Base-by-base conservation (phyloP, 371 early-diverging fungal genomes). In the Rhizomucor miehei region DNA sequence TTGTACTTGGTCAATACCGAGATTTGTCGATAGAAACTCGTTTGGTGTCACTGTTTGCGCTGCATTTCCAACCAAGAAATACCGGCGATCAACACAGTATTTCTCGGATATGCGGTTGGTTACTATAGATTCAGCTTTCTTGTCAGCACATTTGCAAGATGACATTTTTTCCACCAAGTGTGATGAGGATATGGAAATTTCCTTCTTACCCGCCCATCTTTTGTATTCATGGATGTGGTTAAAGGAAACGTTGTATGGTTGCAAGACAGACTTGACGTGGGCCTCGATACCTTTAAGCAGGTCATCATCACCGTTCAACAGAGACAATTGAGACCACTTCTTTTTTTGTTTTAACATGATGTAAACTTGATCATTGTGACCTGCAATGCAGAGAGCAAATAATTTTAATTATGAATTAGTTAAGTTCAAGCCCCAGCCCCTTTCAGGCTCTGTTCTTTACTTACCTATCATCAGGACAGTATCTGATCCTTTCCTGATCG, bases 51-150 rank as follows among this genome's bases (percentile, higher is more conserved):
- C 50, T 0, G 23, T 17, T 48, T 75, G 75, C 9, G 71, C 62
- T 12, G 75, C 67, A 43, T 61, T 57, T 2, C 73, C 69, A 34
- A 73, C 57, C n/a, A 73, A 52, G 25, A 69, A 73, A 38, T 58
- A 73, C 4, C 69, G 56, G 16, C 60, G 43, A 21, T 65, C 62
- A 13, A 52, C 20, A n/a, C 56, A 63, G 43, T 54, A 62, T 21
- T 60, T 54, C 23, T 63, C 63, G 29, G 40, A 17, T 4, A 37
- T 44, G 13, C 45, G 23, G 20, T 39, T 46, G 10, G 38, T 46
- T n/a, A 38, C 57, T 57, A 16, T 29, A 29, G 29, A 8, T 5
- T 36, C 8, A 21, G 44, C 41, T 16, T n/a, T n/a, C n/a, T 34
- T 41, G 11, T n/a, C 34, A 34, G 25, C 4, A 13, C 6, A 40